Conservation (phyloP, 495 filamentous ascomycete genomes). For the Neurospora africana region DNA sequence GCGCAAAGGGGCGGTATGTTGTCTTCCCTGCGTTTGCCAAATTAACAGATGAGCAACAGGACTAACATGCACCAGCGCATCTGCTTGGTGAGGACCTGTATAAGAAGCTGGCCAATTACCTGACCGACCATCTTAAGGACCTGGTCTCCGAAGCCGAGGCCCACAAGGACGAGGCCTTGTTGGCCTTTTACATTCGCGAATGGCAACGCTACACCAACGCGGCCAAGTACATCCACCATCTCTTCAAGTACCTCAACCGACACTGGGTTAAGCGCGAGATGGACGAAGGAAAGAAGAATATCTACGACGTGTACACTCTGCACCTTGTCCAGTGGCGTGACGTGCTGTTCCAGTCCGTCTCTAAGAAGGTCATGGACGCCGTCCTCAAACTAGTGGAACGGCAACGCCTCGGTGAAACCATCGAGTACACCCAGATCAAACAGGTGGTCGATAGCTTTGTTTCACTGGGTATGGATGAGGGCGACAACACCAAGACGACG, state of each 20-base stretch:
- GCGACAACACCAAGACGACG: constrained; percentile 84
- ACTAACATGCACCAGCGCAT: constrained; percentile 52
- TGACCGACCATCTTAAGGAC: constrained; percentile 59
- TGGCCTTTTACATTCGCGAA: constrained; percentile 92
- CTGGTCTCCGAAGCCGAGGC: constrained; percentile 58
- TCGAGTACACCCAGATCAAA: constrained; percentile 95
- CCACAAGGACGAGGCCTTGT: constrained; percentile 80
- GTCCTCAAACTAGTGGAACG: constrained; percentile 95
- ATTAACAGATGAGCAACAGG: background rate
- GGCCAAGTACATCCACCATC: constrained; percentile 91
- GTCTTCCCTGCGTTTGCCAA: background rate
- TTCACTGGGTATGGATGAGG: constrained; percentile 86
- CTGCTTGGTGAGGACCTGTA: constrained; percentile 95
- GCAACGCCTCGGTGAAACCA: constrained; percentile 94
- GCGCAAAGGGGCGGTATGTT: constrained; percentile 70
- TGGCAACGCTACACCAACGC: constrained; percentile 94
- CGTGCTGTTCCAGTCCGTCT: constrained; percentile 75
- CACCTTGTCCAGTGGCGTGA: constrained; percentile 91
- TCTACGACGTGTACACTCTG: constrained; percentile 95
- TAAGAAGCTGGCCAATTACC: constrained; percentile 74
- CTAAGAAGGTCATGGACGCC: constrained; percentile 84
- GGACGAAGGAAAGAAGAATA: constrained; percentile 97
- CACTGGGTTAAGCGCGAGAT: constrained; percentile 99
- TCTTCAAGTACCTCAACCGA: constrained; percentile 93
- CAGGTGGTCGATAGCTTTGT: constrained; percentile 95